Evolutionary conservation across 495 filamentous ascomycete genomes (phyloP), one percentile per base, ranked within the genome.

Genomic region (Letharia columbiana): DNA sequence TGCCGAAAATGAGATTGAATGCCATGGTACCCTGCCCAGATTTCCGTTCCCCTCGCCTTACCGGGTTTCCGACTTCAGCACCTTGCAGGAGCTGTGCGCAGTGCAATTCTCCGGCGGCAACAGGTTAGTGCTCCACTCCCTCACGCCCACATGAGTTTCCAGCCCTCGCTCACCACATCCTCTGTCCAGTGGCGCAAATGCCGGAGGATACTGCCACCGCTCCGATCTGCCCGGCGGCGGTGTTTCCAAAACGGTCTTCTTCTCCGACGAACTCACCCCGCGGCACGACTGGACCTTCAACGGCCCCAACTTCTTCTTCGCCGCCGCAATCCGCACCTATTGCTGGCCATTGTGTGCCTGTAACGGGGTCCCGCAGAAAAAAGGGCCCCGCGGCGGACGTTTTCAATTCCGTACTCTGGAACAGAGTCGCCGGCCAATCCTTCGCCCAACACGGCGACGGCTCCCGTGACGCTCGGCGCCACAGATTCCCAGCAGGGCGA

Each of bases 231-330:
- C 41, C 5, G 33, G 40, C 50, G 40, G 45, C 39, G 49, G 45
- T 20, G 11, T 52, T 42, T 31, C 11, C 40, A 56, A 42, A 47
- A 28, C 39, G 23, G 62, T 68, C 31, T 68, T 61, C 61, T 68
- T 64, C 39, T 68, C 66, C 4, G 62, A 64, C 33, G 66, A 68
- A 56, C n/a, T 68, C 40, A 68, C 66, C 11, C 62, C 66, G 40
- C 52, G 66, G 9, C 42, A n/a, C 28, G 62, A 68, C 33, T 68
- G 66, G 62, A 68, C 66, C 17, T 68, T 61, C 61, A 47, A 17
- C 23, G 56, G 52, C 41, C 31, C 31, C 15, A 61, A 68, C 33
- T 68, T 68, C 37, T 50, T 68, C 45, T 61, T 54, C 15, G 54
- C 66, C 17, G 61, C 59, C 17, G 61, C 45, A 23, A 68, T 68